These are phyloP conservation scores for Carex kokanica DNA, from an alignment of 176 grass and related monocot species.

Conservation along the genomic window DNA sequence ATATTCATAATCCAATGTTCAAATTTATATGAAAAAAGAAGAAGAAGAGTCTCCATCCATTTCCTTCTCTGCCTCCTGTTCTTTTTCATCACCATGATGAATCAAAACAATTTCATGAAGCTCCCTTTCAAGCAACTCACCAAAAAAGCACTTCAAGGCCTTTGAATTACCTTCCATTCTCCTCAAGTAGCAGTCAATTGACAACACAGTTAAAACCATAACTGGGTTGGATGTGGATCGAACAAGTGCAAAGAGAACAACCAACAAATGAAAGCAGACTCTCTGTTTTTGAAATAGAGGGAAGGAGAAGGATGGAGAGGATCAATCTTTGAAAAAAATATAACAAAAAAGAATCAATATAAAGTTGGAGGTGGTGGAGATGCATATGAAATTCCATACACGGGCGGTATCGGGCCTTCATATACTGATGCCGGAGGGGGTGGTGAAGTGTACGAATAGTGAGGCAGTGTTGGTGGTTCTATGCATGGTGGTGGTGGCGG, in stretches of 20 bases:
- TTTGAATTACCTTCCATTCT: constrained; percentile 11
- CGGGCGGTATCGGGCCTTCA: constrained; percentile 42
- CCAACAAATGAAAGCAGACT: constrained; percentile 18
- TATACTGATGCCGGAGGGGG: constrained; percentile 45
- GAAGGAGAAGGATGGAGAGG: constrained; percentile 11
- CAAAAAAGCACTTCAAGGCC: neutral
- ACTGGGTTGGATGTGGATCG: constrained; percentile 9
- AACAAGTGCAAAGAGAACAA: constrained; percentile 26
- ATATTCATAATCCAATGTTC: constrained; percentile 46
- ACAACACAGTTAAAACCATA: constrained; percentile 24
- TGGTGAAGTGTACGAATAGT: constrained; percentile 39
- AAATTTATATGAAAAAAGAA: constrained; percentile 26
- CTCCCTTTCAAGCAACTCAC: neutral
- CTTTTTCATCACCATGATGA: constrained; percentile 45
- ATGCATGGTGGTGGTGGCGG: constrained; percentile 42
- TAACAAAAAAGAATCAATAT: constrained; percentile 38
- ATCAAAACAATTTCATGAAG: constrained; percentile 27
- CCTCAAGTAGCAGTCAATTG: constrained; percentile 34
- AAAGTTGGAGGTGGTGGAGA: constrained; percentile 72
- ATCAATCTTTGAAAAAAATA: constrained; percentile 29
- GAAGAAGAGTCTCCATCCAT: constrained; percentile 25
- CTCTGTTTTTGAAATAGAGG: constrained; percentile 21
- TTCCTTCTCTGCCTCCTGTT: constrained; percentile 29
- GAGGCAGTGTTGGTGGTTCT: constrained; percentile 26
- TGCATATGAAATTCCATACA: constrained; percentile 45